A percentile compares a stretch with the other conserved stretches of the same genome.
Conservation (phyloP, 1,284 basidiomycete genomes). For the Volvariella surrecta region DNA sequence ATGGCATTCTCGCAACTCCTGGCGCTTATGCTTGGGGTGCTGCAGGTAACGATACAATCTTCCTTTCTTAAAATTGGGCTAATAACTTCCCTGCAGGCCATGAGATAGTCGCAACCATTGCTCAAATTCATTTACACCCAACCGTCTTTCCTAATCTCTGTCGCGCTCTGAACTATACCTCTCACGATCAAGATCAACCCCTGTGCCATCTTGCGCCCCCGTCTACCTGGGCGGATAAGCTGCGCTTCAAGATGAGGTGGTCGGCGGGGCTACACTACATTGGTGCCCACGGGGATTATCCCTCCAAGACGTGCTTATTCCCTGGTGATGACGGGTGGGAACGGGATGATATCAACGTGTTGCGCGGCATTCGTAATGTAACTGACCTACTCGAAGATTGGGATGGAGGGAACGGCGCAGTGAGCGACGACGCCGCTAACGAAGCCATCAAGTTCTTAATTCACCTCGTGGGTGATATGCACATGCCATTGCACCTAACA, state of each 20-base stretch:
- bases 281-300: slow-evolving; percentile 68
- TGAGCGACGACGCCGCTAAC: slow-evolving; percentile 24
- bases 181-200: slow-evolving; percentile 26
- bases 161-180: slow-evolving; percentile 50
- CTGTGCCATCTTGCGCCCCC: slow-evolving; percentile 72
- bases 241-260: slow-evolving; percentile 59
- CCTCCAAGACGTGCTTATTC: slow-evolving; percentile 67
- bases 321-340: slow-evolving; percentile 79
- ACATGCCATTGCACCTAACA: slow-evolving; percentile 85
- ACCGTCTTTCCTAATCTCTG: slow-evolving; percentile 65
- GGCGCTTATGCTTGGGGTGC: slow-evolving; percentile 25
- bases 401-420: slow-evolving; percentile 10
- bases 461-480: slow-evolving; percentile 88
- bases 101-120: slow-evolving; percentile 88
- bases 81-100: slow-evolving; percentile 45
- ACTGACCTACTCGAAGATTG: slow-evolving; percentile 52
- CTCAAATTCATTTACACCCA: slow-evolving; percentile 84
- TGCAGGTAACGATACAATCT: slow-evolving; percentile 18
- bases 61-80: neutral
- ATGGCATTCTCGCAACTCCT: slow-evolving; percentile 10
- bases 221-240: slow-evolving; percentile 81
- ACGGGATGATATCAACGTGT: slow-evolving; percentile 57
- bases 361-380: slow-evolving; percentile 69
- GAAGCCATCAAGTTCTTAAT: slow-evolving; percentile 85
- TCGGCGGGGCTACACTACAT: slow-evolving; percentile 71